These are phyloP conservation scores for Teratosphaeria gauchensis DNA, from an alignment of 2,329 filamentous ascomycete genomes.

Conservation along the genomic window DNA sequence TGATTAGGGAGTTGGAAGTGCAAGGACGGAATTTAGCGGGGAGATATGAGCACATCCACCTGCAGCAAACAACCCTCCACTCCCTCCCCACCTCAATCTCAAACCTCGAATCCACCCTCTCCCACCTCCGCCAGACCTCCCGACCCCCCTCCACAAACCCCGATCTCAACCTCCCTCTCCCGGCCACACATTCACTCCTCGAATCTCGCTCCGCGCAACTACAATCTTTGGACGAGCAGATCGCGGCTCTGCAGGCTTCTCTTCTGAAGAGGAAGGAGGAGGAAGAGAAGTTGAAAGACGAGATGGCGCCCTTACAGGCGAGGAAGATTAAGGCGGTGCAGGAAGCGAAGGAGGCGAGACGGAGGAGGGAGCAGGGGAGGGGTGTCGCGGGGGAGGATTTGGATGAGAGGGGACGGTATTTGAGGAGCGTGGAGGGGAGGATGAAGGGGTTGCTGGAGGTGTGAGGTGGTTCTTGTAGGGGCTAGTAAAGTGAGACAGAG, in stretches of 20 bases:
- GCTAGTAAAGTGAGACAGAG: no score
- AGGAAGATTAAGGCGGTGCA: conserved; percentile 55
- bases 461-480: no score
- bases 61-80: conserved; percentile 43
- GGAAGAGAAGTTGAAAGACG: conserved; percentile 55
- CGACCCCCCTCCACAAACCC: conserved; percentile 27
- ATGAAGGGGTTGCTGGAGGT: conserved; percentile 56
- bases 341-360: conserved; percentile 61
- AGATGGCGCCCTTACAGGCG: conserved; percentile 58
- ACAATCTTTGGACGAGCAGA: conserved; percentile 32
- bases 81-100: conserved; percentile 44
- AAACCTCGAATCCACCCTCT: conserved; percentile 42
- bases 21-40: conserved; percentile 50
- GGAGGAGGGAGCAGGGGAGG: conserved; percentile 49
- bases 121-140: conserved; percentile 30
- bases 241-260: conserved; percentile 46
- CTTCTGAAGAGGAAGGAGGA: conserved; percentile 58
- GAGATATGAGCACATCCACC: conserved; percentile 44
- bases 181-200: conserved; percentile 33
- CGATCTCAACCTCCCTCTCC: conserved; percentile 34
- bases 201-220: conserved; percentile 32
- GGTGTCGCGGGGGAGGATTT: conserved; percentile 53
- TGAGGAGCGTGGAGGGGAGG: conserved; percentile 55
- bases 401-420: conserved; percentile 68
- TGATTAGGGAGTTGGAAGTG: conserved; percentile 63